Conservation (phyloP, 805 yeast species). For the Suhomyces faveliae region DNA sequence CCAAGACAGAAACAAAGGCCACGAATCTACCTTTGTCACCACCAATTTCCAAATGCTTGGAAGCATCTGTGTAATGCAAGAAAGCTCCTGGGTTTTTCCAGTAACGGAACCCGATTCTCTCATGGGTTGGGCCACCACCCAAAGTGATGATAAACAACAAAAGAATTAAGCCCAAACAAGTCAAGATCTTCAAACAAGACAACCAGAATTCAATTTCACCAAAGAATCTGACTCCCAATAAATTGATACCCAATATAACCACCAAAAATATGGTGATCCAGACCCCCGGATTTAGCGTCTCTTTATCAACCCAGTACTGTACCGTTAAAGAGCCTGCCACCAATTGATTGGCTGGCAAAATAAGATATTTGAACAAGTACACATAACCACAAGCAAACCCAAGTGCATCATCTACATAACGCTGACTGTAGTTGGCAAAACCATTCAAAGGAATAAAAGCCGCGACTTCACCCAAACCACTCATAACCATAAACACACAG, state of each 20-base stretch:
- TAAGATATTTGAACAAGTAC: constrained; percentile 53
- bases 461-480: constrained; percentile 68
- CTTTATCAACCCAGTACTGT: constrained; percentile 51
- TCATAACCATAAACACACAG: constrained; percentile 66
- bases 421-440: constrained; percentile 61
- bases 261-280: constrained; percentile 52
- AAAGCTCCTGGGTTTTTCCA: constrained; percentile 72
- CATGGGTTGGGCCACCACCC: constrained; percentile 79
- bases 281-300: constrained; percentile 53
- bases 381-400: constrained; percentile 71
- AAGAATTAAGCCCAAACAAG: constrained; percentile 65
- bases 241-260: constrained; percentile 39
- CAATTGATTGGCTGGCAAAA: constrained; percentile 62
- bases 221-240: constrained; percentile 47
- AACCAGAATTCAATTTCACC: constrained; percentile 50
- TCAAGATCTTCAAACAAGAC: constrained; percentile 60
- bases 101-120: constrained; percentile 69
- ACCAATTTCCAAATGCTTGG: constrained; percentile 32
- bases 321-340: constrained; percentile 59
- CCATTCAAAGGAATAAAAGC: constrained; percentile 68
- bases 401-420: constrained; percentile 63
- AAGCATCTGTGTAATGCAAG: constrained; percentile 44
- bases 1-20: constrained; percentile 60
- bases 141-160: constrained; percentile 61
- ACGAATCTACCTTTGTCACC: constrained; percentile 57